These are phyloP conservation scores for Calonectria henricotiae DNA, from an alignment of 2,329 filamentous ascomycete species.

Conservation along the genomic window DNA sequence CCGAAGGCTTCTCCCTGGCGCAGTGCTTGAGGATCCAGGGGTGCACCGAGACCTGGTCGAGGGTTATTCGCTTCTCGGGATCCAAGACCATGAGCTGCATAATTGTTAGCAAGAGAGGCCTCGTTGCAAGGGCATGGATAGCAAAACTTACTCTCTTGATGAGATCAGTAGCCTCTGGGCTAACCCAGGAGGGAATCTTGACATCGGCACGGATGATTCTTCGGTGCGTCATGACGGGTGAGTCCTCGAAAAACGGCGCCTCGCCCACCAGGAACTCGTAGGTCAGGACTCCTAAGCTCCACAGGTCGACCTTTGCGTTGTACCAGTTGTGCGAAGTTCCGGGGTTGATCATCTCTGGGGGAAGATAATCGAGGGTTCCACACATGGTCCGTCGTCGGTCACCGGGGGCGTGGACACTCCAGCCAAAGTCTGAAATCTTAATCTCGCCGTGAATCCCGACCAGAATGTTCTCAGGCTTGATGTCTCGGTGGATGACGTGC, in stretches of 20 bases:
- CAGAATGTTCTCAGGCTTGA: slow-evolving; percentile 98
- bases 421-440: slow-evolving; percentile 98
- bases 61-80: slow-evolving; percentile 91
- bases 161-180: slow-evolving; percentile 89
- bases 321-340: slow-evolving; percentile 90
- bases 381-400: slow-evolving; percentile 96
- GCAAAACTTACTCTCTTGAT: slow-evolving; percentile 83
- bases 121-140: no score
- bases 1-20: slow-evolving; percentile 70
- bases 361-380: slow-evolving; percentile 96
- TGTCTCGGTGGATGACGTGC: slow-evolving; percentile 97
- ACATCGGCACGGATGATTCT: slow-evolving; percentile 93
- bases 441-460: slow-evolving; percentile 98
- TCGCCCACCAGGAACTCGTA: slow-evolving; percentile 98
- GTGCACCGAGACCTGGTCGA: slow-evolving; percentile 90
- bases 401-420: slow-evolving; percentile 98
- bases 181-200: slow-evolving; percentile 92
- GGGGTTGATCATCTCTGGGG: slow-evolving; percentile 95
- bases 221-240: slow-evolving; percentile 92
- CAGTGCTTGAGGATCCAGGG: slow-evolving; percentile 99
- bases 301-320: slow-evolving; percentile 95
- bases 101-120: slow-evolving; percentile 47
- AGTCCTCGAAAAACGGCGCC: slow-evolving; percentile 93
- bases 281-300: slow-evolving; percentile 94
- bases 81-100: slow-evolving; percentile 89